These are phyloP conservation scores for Teunomyces stri DNA, from an alignment of 805 yeast species.

Conservation along the genomic window DNA sequence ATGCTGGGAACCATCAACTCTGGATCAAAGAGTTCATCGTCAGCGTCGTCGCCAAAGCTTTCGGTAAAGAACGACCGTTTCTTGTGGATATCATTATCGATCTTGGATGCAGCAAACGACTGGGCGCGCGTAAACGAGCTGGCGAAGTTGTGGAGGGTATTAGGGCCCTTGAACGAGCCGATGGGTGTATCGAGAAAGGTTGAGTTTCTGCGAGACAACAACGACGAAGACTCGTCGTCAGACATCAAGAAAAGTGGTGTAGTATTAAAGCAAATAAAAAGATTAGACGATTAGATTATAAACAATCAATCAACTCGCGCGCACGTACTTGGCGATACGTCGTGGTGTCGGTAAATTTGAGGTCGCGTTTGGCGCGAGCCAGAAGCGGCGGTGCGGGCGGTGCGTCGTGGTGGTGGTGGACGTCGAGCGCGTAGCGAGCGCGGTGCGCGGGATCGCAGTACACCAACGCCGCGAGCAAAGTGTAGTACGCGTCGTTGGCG, in stretches of 20 bases:
- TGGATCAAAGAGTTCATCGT: constrained; percentile 50
- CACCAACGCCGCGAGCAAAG: constrained; percentile 23
- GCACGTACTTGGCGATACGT: neutral
- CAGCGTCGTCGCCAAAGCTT: constrained; percentile 8
- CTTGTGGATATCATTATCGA: constrained; percentile 22
- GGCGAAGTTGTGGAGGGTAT: constrained; percentile 39
- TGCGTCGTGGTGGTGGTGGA: constrained; percentile 1
- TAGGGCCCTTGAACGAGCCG: constrained; percentile 26
- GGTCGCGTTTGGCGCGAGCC: constrained; percentile 7
- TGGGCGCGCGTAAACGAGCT: constrained; percentile 41
- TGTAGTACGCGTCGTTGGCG: constrained; percentile 29
- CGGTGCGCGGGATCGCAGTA: constrained; percentile 22
- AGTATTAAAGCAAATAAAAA: neutral
- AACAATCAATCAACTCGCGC: neutral
- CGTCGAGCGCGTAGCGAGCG: constrained; percentile 13
- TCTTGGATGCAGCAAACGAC: constrained; percentile 19
- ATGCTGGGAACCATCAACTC: constrained; percentile 50
- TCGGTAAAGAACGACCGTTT: constrained; percentile 16
- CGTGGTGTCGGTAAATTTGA: constrained; percentile 13
- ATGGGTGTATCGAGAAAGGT: constrained; percentile 13
- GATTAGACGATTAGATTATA: neutral
- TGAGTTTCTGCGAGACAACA: constrained; percentile 6
- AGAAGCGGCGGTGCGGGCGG: neutral
- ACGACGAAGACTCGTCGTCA: constrained; percentile 10
- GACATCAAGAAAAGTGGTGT: neutral